phyloP scores from a whole-genome alignment of 257 asterid species.

The Striga asiatica region DNA sequence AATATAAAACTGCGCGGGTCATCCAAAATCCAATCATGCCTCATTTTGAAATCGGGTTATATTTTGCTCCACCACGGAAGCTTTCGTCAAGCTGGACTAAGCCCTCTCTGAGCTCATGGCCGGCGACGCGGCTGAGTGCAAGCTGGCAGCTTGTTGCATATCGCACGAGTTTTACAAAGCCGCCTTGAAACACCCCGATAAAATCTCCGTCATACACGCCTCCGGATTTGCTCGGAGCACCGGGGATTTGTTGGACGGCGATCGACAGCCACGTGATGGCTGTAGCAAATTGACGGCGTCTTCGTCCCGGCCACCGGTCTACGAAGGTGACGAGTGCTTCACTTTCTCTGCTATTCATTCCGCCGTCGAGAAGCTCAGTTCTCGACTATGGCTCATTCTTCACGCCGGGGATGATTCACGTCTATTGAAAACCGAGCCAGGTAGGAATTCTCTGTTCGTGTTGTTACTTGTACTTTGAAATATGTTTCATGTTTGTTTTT shows the following conservation, averaged over 20 bases:
- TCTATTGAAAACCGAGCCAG: conserved; percentile 31
- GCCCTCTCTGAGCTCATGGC: too few species aligned
- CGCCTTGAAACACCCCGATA: conserved; percentile 40
- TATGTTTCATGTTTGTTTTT: neutral
- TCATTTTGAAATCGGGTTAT: too few species aligned
- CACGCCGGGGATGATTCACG: conserved; percentile 47
- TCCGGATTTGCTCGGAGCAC: conserved; percentile 39
- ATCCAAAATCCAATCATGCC: too few species aligned
- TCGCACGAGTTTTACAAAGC: conserved; percentile 57
- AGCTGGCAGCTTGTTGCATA: conserved; percentile 50
- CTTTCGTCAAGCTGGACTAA: too few species aligned
- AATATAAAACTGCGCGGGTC: too few species aligned
- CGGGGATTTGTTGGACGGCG: conserved; percentile 14
- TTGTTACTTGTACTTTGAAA: neutral
- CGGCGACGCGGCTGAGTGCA: too few species aligned
- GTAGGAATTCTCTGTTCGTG: conserved; percentile 28
- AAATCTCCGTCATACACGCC: conserved; percentile 69
- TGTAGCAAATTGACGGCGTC: conserved; percentile 12
- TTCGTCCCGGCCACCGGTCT: conserved; percentile 30
- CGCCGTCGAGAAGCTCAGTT: conserved; percentile 56
- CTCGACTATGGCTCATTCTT: conserved; percentile 42
- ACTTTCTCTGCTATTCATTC: conserved; percentile 56
- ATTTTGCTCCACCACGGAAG: too few species aligned
- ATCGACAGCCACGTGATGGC: conserved; percentile 1
- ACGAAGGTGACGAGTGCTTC: conserved; percentile 65